A percentile compares a stretch with the other conserved stretches of the same genome.
Evolutionary conservation across 768 basidiomycete genomes (phyloP).

Genomic region (Mycena crocata): DNA sequence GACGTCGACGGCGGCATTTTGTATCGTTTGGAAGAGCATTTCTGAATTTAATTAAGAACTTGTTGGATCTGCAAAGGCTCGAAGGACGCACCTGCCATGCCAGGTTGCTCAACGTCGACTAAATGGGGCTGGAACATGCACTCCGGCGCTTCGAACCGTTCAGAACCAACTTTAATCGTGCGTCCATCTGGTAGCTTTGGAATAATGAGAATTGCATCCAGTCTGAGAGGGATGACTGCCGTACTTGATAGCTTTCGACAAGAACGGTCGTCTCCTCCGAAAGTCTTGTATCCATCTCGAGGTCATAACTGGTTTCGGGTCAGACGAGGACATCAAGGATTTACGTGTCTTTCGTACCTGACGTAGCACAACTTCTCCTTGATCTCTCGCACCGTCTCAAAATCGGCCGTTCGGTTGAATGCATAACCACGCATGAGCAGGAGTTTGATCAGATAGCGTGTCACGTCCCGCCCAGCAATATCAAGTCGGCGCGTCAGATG

Average conservation of each 20-base stretch:
- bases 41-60: slow-evolving; percentile 56
- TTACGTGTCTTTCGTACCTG: slow-evolving; percentile 64
- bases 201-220: slow-evolving; percentile 21
- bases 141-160: slow-evolving; percentile 98
- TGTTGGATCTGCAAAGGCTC: not conserved
- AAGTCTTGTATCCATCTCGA: slow-evolving; percentile 93
- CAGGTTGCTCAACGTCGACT: slow-evolving; percentile 96
- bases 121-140: slow-evolving; percentile 99
- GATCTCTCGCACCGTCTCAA: slow-evolving; percentile 98
- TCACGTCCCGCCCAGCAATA: slow-evolving; percentile 98
- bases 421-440: slow-evolving; percentile 99
- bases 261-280: slow-evolving; percentile 96
- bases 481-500: slow-evolving; percentile 95
- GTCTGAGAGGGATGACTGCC: slow-evolving; percentile 31
- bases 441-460: slow-evolving; percentile 98
- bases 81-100: slow-evolving; percentile 82
- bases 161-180: slow-evolving; percentile 96
- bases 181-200: slow-evolving; percentile 93
- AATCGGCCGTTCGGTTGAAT: slow-evolving; percentile 99
- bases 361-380: slow-evolving; percentile 99
- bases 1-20: slow-evolving; percentile 89
- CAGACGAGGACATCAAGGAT: not conserved
- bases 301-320: slow-evolving; percentile 77
- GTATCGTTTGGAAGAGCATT: slow-evolving; percentile 97
- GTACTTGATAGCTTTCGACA: slow-evolving; percentile 95